Evolutionary conservation across 148 eudicot species (phyloP), one percentile per base, ranked within the genome.

Genomic region (Polygonum aviculare): DNA sequence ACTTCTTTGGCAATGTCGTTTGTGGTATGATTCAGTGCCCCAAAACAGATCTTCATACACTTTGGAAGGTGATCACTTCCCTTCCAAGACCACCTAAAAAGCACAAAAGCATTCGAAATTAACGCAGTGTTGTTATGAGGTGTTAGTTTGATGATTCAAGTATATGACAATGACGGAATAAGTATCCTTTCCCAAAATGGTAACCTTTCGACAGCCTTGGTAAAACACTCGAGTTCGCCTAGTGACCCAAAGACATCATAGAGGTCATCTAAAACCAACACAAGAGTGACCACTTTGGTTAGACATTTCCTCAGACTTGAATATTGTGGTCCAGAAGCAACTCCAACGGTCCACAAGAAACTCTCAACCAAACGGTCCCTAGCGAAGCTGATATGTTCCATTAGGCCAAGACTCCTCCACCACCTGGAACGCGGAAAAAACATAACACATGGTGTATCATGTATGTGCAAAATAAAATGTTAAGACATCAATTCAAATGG

Each of bases 351-450:
- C 78, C 83, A 89, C 75, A 85, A 45, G 65, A 84, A 87, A 45
- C 88, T 85, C 75, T 89, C 90, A 1, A 87, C 85, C 51, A 85
- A 67, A 16, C 90, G 79, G 35, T 85, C 86, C 74, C 88, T 82
- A 0, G 87, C 22, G 60, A 89, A 89, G 22, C 77, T 73, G 47
- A 87, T 22, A 16, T 74, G 74, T 73, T 81, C 78, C 3, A 35
- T 77, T 9, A 85, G 78, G 7, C 83, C 81, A 5, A 89, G 87
- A 73, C 79, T 72, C 41, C 31, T 85, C 93, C 93, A 89, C 93
- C 93, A 87, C 79, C 93, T 89, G 48, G 47, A 59, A 38, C 44
- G 8, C 44, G 16, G 15, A 11, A 6, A 11, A 63, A 35, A 14
- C 0, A 36, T 1, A 11, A 35, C 19, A 67, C 19, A 21, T 72